phyloP scores from a whole-genome alignment of 352 stramenopile species.

The Phytophthora cajani region DNA sequence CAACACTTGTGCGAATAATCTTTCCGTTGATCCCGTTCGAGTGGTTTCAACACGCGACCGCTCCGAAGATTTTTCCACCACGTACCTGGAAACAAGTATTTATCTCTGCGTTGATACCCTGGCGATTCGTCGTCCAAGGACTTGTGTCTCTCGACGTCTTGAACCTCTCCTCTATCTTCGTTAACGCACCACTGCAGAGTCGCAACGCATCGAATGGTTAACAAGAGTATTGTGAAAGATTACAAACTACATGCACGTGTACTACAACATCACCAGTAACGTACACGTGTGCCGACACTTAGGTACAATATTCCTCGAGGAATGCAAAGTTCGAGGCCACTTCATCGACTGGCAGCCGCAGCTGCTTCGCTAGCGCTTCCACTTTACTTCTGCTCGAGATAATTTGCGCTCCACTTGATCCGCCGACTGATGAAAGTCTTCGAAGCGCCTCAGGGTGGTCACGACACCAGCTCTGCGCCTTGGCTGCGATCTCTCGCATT shows the following conservation, averaged over 20 bases:
- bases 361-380: slow-evolving; percentile 49
- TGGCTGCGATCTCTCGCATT: slow-evolving; percentile 54
- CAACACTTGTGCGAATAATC: background rate
- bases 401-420: background rate
- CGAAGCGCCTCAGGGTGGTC: slow-evolving; percentile 50
- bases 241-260: too few species aligned
- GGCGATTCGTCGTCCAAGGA: too few species aligned
- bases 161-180: too few species aligned
- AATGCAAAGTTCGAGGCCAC: slow-evolving; percentile 67
- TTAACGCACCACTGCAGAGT: background rate
- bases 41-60: background rate
- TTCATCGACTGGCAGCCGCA: slow-evolving; percentile 58
- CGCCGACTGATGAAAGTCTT: slow-evolving; percentile 22
- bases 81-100: background rate
- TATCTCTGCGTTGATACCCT: background rate
- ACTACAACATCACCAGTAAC: too few species aligned
- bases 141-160: too few species aligned
- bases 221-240: background rate
- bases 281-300: background rate
- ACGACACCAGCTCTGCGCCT: slow-evolving; percentile 63
- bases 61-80: background rate
- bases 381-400: slow-evolving; percentile 45
- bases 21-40: background rate
- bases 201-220: background rate
- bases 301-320: slow-evolving; percentile 46